Conservation (phyloP, 176 grass and related monocot genomes). For the Aegilops speltoides region DNA sequence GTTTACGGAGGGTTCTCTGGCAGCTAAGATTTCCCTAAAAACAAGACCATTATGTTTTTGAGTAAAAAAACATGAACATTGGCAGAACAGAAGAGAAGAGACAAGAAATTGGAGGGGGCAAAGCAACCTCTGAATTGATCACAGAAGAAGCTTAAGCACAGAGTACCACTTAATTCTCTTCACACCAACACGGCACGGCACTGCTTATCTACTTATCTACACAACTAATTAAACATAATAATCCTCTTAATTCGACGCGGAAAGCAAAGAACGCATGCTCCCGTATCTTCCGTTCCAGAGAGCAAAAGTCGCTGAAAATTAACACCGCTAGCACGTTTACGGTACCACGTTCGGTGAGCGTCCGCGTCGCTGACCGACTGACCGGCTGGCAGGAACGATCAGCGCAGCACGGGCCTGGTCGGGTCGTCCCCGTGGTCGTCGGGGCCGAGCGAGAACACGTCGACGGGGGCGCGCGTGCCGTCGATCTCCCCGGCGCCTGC, state of each 20-base stretch:
- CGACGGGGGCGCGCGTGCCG: constrained; percentile 49
- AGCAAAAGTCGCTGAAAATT: not conserved
- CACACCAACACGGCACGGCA: not conserved
- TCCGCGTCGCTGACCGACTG: not conserved
- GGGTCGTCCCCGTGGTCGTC: constrained; percentile 43
- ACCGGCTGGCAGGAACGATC: not conserved
- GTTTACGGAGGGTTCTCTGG: no score
- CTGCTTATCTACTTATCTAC: not conserved
- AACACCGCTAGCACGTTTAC: not conserved
- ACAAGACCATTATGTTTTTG: no score
- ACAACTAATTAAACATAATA: not conserved
- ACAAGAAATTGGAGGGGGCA: not conserved
- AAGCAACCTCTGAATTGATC: no score
- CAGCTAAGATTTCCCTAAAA: no score
- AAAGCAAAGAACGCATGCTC: constrained; percentile 6
- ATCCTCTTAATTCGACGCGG: not conserved
- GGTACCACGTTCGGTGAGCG: not conserved
- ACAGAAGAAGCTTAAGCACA: not conserved
- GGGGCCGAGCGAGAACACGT: constrained; percentile 50
- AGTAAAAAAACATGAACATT: not conserved
- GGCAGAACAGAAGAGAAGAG: not conserved
- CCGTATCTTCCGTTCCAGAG: not conserved
- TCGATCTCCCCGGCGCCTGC: constrained; percentile 15
- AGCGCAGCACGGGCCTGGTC: constrained; percentile 25
- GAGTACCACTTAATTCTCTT: not conserved